These are phyloP conservation scores for Venturiaceae sp. DNA, from an alignment of 2,329 filamentous ascomycete genomes.

Conservation along the genomic window DNA sequence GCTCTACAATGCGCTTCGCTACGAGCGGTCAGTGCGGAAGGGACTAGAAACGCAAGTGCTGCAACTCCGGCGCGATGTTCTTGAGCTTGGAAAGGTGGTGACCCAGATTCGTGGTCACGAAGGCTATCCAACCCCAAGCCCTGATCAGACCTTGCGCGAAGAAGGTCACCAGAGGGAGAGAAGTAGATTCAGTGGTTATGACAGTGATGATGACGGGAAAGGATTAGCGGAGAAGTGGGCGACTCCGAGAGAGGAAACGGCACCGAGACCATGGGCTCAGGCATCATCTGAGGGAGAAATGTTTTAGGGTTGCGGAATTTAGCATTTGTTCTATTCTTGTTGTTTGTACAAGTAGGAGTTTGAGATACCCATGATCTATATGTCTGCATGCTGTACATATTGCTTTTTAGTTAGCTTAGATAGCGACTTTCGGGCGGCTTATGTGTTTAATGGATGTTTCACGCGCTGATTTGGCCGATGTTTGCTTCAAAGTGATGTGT, in stretches of 20 bases:
- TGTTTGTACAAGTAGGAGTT: not conserved
- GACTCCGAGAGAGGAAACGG: not conserved
- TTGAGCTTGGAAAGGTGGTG: not conserved
- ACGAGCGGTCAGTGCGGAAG: conserved; percentile 10
- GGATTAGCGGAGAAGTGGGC: conserved; percentile 2
- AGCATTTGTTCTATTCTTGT: not conserved
- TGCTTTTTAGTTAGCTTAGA: not conserved
- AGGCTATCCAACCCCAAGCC: not conserved
- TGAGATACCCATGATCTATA: not conserved
- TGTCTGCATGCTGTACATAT: not conserved
- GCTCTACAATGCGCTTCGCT: conserved; percentile 8
- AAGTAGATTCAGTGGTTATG: conserved; percentile 9
- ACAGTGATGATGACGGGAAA: conserved; percentile 3
- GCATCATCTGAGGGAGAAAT: not conserved
- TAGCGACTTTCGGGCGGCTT: not conserved
- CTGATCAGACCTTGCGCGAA: not conserved
- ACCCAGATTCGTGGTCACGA: not conserved
- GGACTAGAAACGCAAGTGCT: conserved; percentile 7
- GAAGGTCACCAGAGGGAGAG: not conserved
- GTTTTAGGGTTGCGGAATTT: not conserved
- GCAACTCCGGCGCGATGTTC: conserved; percentile 4
- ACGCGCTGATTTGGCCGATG: not conserved
- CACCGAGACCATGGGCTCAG: not conserved
- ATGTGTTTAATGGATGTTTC: not conserved
- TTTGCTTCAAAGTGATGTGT: not conserved